phyloP scores from a whole-genome alignment of 2,329 filamentous ascomycete genomes.

The Trichocomaceae sp. region DNA sequence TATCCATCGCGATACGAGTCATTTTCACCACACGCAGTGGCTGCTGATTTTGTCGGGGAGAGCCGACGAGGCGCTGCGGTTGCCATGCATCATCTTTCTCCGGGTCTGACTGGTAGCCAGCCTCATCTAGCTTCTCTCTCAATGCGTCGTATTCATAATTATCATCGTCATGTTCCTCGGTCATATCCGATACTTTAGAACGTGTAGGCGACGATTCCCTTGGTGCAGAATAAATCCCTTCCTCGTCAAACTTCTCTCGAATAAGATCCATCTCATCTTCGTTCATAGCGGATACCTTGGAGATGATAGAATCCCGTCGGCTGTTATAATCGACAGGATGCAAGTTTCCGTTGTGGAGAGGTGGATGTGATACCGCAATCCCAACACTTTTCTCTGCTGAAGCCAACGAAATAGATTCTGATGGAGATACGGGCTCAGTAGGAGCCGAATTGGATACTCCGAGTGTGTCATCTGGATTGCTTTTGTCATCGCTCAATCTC shows the following conservation, averaged over 20 bases:
- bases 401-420: neutral
- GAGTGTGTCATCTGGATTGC: neutral
- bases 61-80: neutral
- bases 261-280: conserved; percentile 11
- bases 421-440: neutral
- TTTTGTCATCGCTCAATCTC: neutral
- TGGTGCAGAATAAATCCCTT: conserved; percentile 1
- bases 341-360: neutral
- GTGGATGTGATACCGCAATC: neutral
- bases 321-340: neutral
- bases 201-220: conserved; percentile 5
- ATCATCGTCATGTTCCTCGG: conserved; percentile 4
- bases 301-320: conserved; percentile 4
- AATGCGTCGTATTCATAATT: conserved; percentile 2
- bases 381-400: neutral
- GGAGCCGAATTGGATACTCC: neutral
- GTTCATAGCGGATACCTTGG: conserved; percentile 12
- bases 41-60: neutral
- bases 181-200: conserved; percentile 10
- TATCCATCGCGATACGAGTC: conserved; percentile 1
- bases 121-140: conserved; percentile 10
- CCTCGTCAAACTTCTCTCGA: conserved; percentile 12
- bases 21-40: conserved; percentile 10
- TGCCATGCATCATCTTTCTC: conserved; percentile 1
- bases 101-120: neutral